Evolutionary conservation across 2,329 filamentous ascomycete species (phyloP).

Genomic region (Stagonosporopsis vannaccii): DNA sequence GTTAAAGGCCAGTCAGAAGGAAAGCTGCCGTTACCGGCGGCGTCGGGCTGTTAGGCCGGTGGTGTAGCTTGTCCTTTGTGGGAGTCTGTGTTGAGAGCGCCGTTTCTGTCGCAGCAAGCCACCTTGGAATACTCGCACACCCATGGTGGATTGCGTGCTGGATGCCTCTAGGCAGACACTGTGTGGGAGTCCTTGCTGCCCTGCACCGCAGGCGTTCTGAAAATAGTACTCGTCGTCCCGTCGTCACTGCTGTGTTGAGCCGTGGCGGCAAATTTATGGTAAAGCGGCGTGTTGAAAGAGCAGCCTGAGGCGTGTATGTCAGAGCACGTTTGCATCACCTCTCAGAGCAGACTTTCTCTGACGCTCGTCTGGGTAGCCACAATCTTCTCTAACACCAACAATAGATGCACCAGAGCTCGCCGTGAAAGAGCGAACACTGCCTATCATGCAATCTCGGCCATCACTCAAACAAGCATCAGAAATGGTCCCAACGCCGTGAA

Average conservation of each 20-base stretch:
- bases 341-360: too few species aligned
- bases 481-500: too few species aligned
- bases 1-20: background rate
- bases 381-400: too few species aligned
- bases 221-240: background rate
- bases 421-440: too few species aligned
- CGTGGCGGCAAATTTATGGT: background rate
- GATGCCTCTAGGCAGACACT: background rate
- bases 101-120: conserved; percentile 3
- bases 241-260: background rate
- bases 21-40: conserved; percentile 1
- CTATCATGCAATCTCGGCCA: too few species aligned
- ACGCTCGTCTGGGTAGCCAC: too few species aligned
- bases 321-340: too few species aligned
- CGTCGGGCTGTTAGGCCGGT: conserved; percentile 8
- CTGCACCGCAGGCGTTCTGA: background rate
- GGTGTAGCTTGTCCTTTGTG: conserved; percentile 2
- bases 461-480: too few species aligned
- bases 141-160: background rate
- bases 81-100: conserved; percentile 1
- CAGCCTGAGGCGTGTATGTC: too few species aligned
- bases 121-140: conserved; percentile 8
- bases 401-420: too few species aligned
- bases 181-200: background rate
- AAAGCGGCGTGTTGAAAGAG: background rate